A percentile compares a stretch with the other conserved stretches of the same genome.
Conservation (phyloP, 306 rosid species). For the Cicer judaicum region DNA sequence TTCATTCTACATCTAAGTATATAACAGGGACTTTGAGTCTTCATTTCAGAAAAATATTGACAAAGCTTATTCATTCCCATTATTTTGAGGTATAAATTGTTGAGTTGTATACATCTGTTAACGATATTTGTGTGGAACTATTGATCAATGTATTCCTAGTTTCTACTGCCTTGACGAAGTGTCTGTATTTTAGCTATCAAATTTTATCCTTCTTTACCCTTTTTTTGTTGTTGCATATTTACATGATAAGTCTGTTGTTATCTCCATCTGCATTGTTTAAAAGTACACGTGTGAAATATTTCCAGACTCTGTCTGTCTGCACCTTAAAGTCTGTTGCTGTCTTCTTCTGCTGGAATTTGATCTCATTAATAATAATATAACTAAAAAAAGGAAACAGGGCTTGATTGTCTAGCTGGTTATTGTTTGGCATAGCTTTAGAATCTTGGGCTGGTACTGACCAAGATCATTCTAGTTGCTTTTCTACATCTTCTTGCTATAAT, state of each 20-base stretch:
- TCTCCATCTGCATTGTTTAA: neutral
- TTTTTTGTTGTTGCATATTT: slow-evolving; percentile 6
- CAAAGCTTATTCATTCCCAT: slow-evolving; percentile 86
- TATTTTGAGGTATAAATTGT: slow-evolving; percentile 83
- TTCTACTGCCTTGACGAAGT: slow-evolving; percentile 28
- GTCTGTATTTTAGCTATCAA: slow-evolving; percentile 21
- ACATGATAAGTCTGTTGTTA: slow-evolving; percentile 7
- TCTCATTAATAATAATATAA: neutral
- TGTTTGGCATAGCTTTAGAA: slow-evolving; percentile 22
- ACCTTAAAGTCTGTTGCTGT: slow-evolving; percentile 11
- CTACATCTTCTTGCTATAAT: slow-evolving; percentile 26
- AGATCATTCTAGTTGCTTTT: slow-evolving; percentile 23
- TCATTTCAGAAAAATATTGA: slow-evolving; percentile 91
- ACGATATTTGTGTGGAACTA: slow-evolving; percentile 6
- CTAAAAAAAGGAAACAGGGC: slow-evolving; percentile 3
- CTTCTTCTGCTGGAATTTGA: slow-evolving; percentile 17
- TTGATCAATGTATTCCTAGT: slow-evolving; percentile 26
- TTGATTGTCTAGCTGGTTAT: slow-evolving; percentile 30
- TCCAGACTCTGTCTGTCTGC: slow-evolving; percentile 4
- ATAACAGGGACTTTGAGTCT: slow-evolving; percentile 92
- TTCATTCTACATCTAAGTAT: slow-evolving; percentile 87
- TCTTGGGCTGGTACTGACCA: slow-evolving; percentile 21
- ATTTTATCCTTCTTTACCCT: slow-evolving; percentile 21
- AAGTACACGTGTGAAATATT: slow-evolving; percentile 6
- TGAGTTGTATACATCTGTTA: slow-evolving; percentile 27